These are phyloP conservation scores for Lolium rigidum DNA, from an alignment of 176 grass and related monocot species.

Conservation along the genomic window DNA sequence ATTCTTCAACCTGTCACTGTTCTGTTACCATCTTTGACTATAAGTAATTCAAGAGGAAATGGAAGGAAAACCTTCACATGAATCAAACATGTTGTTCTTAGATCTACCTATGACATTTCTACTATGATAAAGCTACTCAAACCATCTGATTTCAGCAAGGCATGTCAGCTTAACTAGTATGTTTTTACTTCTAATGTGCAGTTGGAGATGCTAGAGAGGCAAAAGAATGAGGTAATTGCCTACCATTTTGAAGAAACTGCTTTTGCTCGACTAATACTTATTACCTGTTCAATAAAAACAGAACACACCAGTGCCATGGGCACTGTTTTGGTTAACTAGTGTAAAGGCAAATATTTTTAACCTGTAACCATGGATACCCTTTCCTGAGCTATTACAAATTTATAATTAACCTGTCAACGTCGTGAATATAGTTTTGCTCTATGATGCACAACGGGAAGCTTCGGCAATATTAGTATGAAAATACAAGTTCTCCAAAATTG, in stretches of 20 bases:
- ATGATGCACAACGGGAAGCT: constrained; percentile 32
- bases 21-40: not conserved
- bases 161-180: constrained; percentile 11
- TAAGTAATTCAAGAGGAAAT: not conserved
- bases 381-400: constrained; percentile 34
- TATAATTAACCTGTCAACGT: constrained; percentile 21
- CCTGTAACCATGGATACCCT: not conserved
- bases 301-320: not conserved
- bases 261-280: not conserved
- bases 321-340: not conserved
- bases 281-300: not conserved
- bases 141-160: constrained; percentile 5
- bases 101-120: not conserved
- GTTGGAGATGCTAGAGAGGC: constrained; percentile 59
- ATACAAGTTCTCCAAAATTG: constrained; percentile 21
- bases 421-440: constrained; percentile 18
- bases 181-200: constrained; percentile 47
- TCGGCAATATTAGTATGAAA: constrained; percentile 26
- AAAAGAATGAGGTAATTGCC: constrained; percentile 77
- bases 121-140: constrained; percentile 10
- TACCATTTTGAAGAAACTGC: constrained; percentile 1
- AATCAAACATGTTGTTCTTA: not conserved
- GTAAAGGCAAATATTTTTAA: constrained; percentile 2
- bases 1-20: not conserved
- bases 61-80: not conserved